Conservation (phyloP, 2,329 filamentous ascomycete genomes). For the Ophiobolus disseminans region DNA sequence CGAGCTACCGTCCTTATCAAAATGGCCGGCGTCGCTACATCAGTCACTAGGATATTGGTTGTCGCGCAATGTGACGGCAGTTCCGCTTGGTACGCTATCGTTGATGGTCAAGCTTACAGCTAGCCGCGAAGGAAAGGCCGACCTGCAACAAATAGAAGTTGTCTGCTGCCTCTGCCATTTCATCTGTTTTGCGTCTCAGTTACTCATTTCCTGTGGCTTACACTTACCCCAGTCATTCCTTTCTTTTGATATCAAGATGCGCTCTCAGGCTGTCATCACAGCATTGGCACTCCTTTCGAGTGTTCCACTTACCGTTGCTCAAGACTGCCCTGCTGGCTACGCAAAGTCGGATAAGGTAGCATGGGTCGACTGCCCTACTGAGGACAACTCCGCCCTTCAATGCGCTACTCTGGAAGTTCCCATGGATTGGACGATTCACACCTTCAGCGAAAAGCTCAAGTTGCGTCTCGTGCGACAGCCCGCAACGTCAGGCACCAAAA, state of each 20-base stretch:
- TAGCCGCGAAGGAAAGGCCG: no score
- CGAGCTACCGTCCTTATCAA: no score
- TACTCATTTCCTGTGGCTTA: not conserved
- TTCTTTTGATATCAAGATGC: constrained; percentile 1
- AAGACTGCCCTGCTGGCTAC: constrained; percentile 7
- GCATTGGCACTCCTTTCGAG: constrained; percentile 2
- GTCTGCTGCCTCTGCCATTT: no score
- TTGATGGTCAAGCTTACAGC: no score
- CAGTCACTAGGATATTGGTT: no score
- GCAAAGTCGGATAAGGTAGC: not conserved
- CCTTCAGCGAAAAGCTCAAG: constrained; percentile 4
- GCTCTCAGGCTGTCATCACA: not conserved
- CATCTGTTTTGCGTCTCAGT: not conserved
- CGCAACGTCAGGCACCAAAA: not conserved
- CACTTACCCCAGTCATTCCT: constrained; percentile 3
- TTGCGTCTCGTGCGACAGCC: constrained; percentile 5
- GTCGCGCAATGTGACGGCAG: no score
- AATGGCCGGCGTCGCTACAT: no score
- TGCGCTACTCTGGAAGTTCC: constrained; percentile 59
- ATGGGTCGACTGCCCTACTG: constrained; percentile 1
- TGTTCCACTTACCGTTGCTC: not conserved
- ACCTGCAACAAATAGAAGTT: no score
- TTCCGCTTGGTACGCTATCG: no score
- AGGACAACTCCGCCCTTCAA: constrained; percentile 32
- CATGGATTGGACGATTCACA: constrained; percentile 42